A percentile compares a stretch with the other conserved stretches of the same genome.
phyloP scores from a whole-genome alignment of 148 eudicot species.

The Nepenthes mirabilis region DNA sequence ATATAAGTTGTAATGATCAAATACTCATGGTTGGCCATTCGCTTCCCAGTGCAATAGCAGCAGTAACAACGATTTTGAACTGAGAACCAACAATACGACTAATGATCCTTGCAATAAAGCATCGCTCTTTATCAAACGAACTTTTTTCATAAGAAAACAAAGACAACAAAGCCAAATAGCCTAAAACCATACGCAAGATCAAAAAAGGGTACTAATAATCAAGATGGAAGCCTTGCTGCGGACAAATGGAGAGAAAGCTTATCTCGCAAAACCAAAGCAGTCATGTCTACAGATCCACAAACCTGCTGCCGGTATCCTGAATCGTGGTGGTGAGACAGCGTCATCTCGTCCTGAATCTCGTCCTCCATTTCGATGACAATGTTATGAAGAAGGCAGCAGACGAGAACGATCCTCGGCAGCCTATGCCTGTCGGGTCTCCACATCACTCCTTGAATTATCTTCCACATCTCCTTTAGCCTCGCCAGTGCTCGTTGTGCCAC shows the following conservation, averaged over 20 bases:
- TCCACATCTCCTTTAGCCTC: slow-evolving; percentile 73
- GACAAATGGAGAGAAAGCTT: slow-evolving; percentile 39
- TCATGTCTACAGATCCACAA: slow-evolving; percentile 45
- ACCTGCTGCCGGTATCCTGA: slow-evolving; percentile 39
- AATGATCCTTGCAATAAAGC: no score
- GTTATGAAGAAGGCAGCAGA: slow-evolving; percentile 81
- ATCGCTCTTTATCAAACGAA: no score
- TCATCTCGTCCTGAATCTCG: slow-evolving; percentile 33
- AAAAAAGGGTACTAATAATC: background rate
- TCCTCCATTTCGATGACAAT: slow-evolving; percentile 78
- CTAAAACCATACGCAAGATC: no score
- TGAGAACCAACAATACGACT: no score
- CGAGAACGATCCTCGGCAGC: slow-evolving; percentile 74
- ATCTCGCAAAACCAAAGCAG: slow-evolving; percentile 38
- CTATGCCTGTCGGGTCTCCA: slow-evolving; percentile 86
- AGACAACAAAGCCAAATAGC: no score
- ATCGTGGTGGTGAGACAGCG: slow-evolving; percentile 44
- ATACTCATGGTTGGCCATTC: no score
- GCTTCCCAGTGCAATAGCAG: no score
- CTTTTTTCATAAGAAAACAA: no score
- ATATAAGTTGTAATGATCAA: no score
- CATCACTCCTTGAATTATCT: slow-evolving; percentile 64
- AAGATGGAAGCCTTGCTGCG: slow-evolving; percentile 18
- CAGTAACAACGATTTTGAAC: no score
- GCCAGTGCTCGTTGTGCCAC: slow-evolving; percentile 63